Percentiles rank a stretch among this genome's conserved stretches.
Evolutionary conservation across 2,329 filamentous ascomycete species (phyloP).

Genomic region (Tolypocladium guangdongense): DNA sequence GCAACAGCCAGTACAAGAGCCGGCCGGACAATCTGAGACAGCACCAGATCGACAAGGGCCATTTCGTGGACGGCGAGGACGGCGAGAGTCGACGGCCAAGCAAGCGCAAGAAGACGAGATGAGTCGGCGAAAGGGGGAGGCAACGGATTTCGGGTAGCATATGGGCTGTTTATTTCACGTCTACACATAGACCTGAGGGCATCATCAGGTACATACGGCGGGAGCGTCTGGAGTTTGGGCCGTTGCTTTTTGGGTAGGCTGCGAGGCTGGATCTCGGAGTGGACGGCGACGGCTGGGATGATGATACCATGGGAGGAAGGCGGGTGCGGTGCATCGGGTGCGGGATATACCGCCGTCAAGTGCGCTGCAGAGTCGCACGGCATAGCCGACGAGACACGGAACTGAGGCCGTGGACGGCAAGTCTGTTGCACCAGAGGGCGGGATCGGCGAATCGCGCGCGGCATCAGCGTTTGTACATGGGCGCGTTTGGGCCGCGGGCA

Average conservation of each 20-base stretch:
- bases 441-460: neutral
- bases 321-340: neutral
- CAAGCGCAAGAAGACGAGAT: conserved; percentile 35
- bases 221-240: neutral
- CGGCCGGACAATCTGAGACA: conserved; percentile 44
- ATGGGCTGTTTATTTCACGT: neutral
- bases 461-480: neutral
- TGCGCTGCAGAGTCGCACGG: neutral
- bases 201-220: neutral
- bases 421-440: neutral
- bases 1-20: conserved; percentile 44
- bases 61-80: conserved; percentile 36
- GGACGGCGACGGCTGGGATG: neutral
- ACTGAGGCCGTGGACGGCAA: neutral
- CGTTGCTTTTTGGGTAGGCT: neutral
- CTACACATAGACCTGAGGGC: neutral
- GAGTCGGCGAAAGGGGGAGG: neutral
- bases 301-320: neutral
- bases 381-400: neutral
- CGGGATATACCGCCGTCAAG: neutral
- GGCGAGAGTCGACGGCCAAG: conserved; percentile 24
- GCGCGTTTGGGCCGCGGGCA: neutral
- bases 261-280: neutral
- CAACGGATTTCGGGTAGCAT: neutral
- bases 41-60: conserved; percentile 45